Percentiles rank a stretch among this genome's conserved stretches.
These are phyloP conservation scores for Annona squamosa DNA, from an alignment of 164 flowering plant genomes.

Conservation along the genomic window DNA sequence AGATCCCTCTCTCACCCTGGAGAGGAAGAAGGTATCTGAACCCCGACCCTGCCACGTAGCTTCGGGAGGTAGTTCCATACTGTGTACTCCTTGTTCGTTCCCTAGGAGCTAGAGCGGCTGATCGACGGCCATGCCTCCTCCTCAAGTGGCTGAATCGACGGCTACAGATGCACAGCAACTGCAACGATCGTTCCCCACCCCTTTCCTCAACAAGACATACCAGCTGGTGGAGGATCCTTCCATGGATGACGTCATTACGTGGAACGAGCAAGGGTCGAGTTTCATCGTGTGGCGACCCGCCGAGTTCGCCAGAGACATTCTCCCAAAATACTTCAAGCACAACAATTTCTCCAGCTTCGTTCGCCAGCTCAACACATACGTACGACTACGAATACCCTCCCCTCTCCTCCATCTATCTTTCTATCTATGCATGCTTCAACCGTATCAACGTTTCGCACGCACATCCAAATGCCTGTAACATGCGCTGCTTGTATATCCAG, in stretches of 20 bases:
- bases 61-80: too few relatives aligned
- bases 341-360: slow-evolving; percentile 39
- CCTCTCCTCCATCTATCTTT: background rate
- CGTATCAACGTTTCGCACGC: background rate
- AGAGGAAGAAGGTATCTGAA: too few relatives aligned
- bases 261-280: slow-evolving; percentile 32
- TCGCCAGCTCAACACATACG: slow-evolving; percentile 42
- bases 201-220: slow-evolving; percentile 30
- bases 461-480: background rate
- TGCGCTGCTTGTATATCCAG: slow-evolving; percentile 3
- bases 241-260: slow-evolving; percentile 32
- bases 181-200: slow-evolving; percentile 28
- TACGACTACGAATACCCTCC: slow-evolving; percentile 7
- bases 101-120: background rate
- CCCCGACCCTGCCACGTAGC: too few relatives aligned
- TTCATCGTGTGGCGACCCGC: slow-evolving; percentile 37
- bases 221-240: slow-evolving; percentile 37
- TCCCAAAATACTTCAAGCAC: slow-evolving; percentile 33
- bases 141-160: slow-evolving; percentile 24
- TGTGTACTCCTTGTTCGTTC: too few relatives aligned
- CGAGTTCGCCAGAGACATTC: slow-evolving; percentile 31
- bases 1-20: too few relatives aligned
- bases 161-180: slow-evolving; percentile 18
- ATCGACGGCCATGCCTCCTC: slow-evolving; percentile 15
- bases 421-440: background rate